Evolutionary conservation across 768 basidiomycete genomes (phyloP).

Genomic region (Lyophyllum decastes): DNA sequence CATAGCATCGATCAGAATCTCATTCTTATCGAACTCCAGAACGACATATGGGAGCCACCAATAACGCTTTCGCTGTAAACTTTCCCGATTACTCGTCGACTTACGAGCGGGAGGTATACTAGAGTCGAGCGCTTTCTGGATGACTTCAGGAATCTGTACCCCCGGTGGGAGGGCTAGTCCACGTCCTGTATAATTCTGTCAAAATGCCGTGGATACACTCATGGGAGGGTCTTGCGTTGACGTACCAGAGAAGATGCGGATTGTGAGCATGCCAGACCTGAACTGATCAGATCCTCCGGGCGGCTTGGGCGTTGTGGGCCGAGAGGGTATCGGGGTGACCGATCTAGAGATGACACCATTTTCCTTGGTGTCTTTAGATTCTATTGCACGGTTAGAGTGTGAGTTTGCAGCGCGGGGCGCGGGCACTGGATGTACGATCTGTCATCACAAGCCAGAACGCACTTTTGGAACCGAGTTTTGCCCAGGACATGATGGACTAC

Average conservation of each 20-base stretch:
- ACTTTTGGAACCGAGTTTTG: slow-evolving; percentile 45
- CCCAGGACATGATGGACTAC: slow-evolving; percentile 54
- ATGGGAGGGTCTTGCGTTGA: slow-evolving; percentile 9
- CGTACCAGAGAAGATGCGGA: slow-evolving; percentile 91
- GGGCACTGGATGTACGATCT: slow-evolving; percentile 1
- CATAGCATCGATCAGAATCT: slow-evolving; percentile 93
- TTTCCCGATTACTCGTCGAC: slow-evolving; percentile 80
- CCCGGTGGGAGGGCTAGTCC: slow-evolving; percentile 82
- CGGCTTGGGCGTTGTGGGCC: slow-evolving; percentile 76
- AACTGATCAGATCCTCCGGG: slow-evolving; percentile 60
- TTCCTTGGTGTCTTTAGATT: slow-evolving; percentile 70
- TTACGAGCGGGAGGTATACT: slow-evolving; percentile 48
- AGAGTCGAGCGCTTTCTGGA: slow-evolving; percentile 77
- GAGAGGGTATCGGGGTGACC: slow-evolving; percentile 78
- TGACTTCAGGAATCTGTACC: slow-evolving; percentile 77
- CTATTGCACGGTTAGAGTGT: slow-evolving; percentile 30
- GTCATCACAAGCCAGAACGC: slow-evolving; percentile 13
- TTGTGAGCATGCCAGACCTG: slow-evolving; percentile 89
- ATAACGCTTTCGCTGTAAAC: slow-evolving; percentile 88
- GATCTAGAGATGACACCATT: slow-evolving; percentile 75
- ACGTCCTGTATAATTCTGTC: slow-evolving; percentile 50
- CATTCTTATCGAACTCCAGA: slow-evolving; percentile 97
- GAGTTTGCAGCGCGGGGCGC: slow-evolving; percentile 2
- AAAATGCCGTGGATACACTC: background rate
- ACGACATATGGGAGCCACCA: slow-evolving; percentile 99